Evolutionary conservation across 345 rosid genomes (phyloP), one percentile per base, ranked within the genome.

Genomic region (Arabidopsis suecica): DNA sequence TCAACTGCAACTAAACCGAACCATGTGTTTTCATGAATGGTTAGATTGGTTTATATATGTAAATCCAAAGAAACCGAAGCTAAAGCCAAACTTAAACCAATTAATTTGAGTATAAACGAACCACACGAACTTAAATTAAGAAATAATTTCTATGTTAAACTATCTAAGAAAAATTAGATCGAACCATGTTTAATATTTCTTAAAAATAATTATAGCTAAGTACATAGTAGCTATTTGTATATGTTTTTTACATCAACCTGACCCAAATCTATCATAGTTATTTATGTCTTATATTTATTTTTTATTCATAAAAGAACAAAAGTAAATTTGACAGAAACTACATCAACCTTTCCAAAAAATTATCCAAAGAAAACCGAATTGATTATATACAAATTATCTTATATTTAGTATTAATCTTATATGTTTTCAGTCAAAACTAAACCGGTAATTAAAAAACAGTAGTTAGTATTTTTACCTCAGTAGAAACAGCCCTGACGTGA

Each of bases 401-500:
- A 2, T 11, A 49, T 18, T 9, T n/a, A 32, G 20, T 30, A 32
- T 1, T 9, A 3, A 3, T 30, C 9, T 64, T 22, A 41, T 38
- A 10, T 25, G 13, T 49, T 67, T 28, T 28, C 11, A 38, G 50
- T 55, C 41, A 30, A 55, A 28, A 23, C 53, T 41, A 16, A 66
- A 38, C 41, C 51, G 11, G 30, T 4, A 50, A 28, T 16, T 16
- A 38, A 9, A 34, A 40, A 18, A 18, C 2, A 36, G 28, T 23
- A 3, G 14, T 30, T 38, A 68, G 33, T 12, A 4, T 58, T 48
- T 36, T 44, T 55, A 81, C 94, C 76, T 88, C 92, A n/a, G 96
- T 90, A 5, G 95, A 86, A 69, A 86, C 54, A 47, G 83, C 91
- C 65, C 76, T 53, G 2, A 86, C 78, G 20, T 75, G 80, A 49